Conservation (phyloP, 768 basidiomycete species). For the Mycena vitilis region DNA sequence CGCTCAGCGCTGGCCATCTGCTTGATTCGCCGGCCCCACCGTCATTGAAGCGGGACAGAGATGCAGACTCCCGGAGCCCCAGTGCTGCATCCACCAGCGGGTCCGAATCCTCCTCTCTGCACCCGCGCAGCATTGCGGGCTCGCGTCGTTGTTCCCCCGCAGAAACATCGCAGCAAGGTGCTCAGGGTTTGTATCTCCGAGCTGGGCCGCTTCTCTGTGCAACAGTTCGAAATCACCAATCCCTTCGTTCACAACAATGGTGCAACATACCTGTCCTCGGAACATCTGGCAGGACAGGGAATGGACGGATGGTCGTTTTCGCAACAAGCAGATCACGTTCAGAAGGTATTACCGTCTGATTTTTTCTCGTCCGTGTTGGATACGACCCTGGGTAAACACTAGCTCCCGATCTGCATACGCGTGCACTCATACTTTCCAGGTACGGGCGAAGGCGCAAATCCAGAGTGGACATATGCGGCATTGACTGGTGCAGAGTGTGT, state of each 20-base stretch:
- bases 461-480: conserved; percentile 10
- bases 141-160: conserved; percentile 8
- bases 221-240: conserved; percentile 41
- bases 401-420: neutral
- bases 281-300: neutral
- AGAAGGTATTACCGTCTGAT: conserved; percentile 30
- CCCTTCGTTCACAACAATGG: conserved; percentile 13
- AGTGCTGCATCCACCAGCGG: conserved; percentile 8
- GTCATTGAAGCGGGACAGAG: conserved; percentile 32
- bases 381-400: neutral
- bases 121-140: conserved; percentile 11
- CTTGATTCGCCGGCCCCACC: conserved; percentile 39
- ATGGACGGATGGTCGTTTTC: conserved; percentile 24
- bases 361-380: conserved; percentile 29
- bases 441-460: conserved; percentile 1
- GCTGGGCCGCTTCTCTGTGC: conserved; percentile 53
- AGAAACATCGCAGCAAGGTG: neutral
- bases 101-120: conserved; percentile 6
- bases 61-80: conserved; percentile 3
- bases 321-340: conserved; percentile 4
- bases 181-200: conserved; percentile 41
- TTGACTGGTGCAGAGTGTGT: conserved; percentile 3
- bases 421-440: neutral
- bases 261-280: conserved; percentile 1
- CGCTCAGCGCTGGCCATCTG: conserved; percentile 63